Conservation (phyloP, 2,329 filamentous ascomycete genomes). For the Didymella pomorum region DNA sequence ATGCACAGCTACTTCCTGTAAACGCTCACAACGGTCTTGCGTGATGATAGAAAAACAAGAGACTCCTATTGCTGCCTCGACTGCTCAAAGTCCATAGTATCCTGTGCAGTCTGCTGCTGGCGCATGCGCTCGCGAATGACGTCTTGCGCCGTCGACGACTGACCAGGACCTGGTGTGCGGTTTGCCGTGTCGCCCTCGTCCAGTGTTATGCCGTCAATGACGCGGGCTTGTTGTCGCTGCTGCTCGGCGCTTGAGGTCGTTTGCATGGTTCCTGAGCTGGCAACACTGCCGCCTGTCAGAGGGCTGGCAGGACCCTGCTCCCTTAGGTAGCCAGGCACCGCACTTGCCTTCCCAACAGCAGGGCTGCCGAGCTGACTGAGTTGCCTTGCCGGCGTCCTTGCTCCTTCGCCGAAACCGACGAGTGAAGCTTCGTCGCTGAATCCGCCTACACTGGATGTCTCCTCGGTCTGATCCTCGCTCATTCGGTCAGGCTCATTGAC, state of each 20-base stretch:
- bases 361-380: constrained; percentile 80
- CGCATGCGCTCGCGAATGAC: constrained; percentile 65
- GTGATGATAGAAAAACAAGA: constrained; percentile 2
- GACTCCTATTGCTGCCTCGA: constrained; percentile 7
- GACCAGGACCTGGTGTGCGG: constrained; percentile 44
- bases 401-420: constrained; percentile 92
- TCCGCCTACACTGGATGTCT: constrained; percentile 72
- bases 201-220: constrained; percentile 55
- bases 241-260: constrained; percentile 36
- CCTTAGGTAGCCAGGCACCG: constrained; percentile 46
- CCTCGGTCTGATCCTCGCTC: constrained; percentile 70
- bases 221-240: constrained; percentile 50
- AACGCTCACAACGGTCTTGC: constrained; percentile 1
- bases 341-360: constrained; percentile 63
- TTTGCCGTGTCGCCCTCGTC: constrained; percentile 52
- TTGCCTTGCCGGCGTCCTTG: constrained; percentile 62
- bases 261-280: constrained; percentile 41
- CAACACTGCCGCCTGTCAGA: constrained; percentile 42
- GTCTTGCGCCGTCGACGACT: constrained; percentile 68
- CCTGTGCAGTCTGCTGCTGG: constrained; percentile 37
- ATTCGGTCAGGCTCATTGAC: constrained; percentile 69
- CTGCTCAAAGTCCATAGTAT: constrained; percentile 33
- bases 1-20: neutral
- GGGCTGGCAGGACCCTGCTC: constrained; percentile 44
- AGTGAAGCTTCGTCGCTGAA: constrained; percentile 89